phyloP scores from a whole-genome alignment of 345 rosid species.

The Adansonia digitata region DNA sequence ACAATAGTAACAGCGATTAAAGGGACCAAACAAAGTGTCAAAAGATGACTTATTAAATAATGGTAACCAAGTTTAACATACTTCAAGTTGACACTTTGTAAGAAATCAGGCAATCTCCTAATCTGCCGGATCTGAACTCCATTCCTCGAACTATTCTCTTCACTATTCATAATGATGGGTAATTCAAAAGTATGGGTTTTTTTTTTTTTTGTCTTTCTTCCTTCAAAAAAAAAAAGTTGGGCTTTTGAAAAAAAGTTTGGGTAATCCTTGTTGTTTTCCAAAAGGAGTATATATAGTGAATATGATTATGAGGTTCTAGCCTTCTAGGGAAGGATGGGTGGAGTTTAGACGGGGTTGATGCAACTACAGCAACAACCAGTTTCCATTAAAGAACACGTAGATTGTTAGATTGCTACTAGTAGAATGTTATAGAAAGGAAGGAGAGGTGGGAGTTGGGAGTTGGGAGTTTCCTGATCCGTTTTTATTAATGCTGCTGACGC shows the following conservation, averaged over 20 bases:
- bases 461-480: constrained; percentile 12
- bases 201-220: neutral
- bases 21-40: constrained; percentile 72
- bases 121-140: constrained; percentile 56
- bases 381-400: constrained; percentile 20
- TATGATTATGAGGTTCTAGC: neutral
- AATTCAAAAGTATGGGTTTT: neutral
- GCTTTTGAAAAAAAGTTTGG: neutral
- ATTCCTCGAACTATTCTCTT: constrained; percentile 15
- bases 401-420: constrained; percentile 4
- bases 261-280: neutral
- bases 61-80: constrained; percentile 90
- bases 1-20: constrained; percentile 49
- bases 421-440: neutral
- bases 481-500: constrained; percentile 8
- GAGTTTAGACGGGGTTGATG: constrained; percentile 15
- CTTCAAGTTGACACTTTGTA: constrained; percentile 82
- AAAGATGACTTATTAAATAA: constrained; percentile 58
- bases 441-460: neutral
- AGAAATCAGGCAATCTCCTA: constrained; percentile 71
- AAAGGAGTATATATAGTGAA: neutral
- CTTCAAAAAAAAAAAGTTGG: neutral
- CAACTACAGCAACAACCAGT: constrained; percentile 25
- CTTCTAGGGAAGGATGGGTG: constrained; percentile 7
- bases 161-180: constrained; percentile 33